Conservation (phyloP, 257 asterid genomes). For the Solanum paucissectum region DNA sequence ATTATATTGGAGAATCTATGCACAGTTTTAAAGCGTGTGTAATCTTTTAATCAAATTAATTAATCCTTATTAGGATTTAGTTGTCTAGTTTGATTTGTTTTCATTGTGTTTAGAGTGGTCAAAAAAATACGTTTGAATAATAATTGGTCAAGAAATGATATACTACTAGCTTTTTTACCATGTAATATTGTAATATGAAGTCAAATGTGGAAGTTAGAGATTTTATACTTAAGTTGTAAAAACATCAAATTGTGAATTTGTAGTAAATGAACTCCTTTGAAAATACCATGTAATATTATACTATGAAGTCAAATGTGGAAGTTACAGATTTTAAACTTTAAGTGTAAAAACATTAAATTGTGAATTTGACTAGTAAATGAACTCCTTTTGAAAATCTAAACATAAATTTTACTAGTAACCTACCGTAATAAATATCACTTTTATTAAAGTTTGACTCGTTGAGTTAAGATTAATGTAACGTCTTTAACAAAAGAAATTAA, state of each 20-base stretch:
- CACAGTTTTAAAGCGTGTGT: not conserved
- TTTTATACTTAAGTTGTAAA: no score
- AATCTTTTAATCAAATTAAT: not conserved
- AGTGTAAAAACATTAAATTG: no score
- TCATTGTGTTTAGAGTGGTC: not conserved
- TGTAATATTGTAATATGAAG: not conserved
- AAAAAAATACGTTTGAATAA: not conserved
- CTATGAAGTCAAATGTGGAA: not conserved
- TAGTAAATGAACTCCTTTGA: not conserved
- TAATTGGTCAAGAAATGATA: not conserved
- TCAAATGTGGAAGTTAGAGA: not conserved
- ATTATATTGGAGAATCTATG: slow-evolving; percentile 7
- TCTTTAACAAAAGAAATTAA: not conserved
- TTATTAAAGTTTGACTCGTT: not conserved
- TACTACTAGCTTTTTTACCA: not conserved
- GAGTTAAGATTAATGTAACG: no score
- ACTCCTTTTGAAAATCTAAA: no score
- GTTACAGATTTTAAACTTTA: not conserved
- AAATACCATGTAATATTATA: no score
- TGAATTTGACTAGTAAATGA: not conserved
- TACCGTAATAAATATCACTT: no score
- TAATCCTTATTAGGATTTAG: not conserved
- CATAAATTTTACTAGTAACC: no score
- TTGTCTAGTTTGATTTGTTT: not conserved
- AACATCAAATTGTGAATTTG: not conserved